A percentile compares a stretch with the other conserved stretches of the same genome.
Evolutionary conservation across 2,329 filamentous ascomycete species (phyloP).

Genomic region (Pseudocercospora fijiensis): DNA sequence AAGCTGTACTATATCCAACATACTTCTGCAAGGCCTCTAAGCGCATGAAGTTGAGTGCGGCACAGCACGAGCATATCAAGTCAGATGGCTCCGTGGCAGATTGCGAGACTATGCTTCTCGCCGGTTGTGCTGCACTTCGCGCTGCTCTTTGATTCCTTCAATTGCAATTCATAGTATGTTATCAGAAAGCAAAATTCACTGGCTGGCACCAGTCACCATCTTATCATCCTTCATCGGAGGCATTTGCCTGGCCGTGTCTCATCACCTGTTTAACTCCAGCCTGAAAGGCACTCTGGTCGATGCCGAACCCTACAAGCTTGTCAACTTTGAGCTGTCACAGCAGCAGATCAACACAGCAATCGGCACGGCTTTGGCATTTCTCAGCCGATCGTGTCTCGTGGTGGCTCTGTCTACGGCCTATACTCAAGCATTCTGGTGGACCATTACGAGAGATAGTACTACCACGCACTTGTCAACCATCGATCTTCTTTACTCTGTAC

Average conservation of each 20-base stretch:
- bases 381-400: conserved; percentile 10
- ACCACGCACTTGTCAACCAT: not conserved
- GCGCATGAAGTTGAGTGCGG: not conserved
- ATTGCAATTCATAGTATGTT: not conserved
- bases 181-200: not conserved
- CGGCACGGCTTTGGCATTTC: conserved; percentile 18
- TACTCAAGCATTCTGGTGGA: conserved; percentile 10
- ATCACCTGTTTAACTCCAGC: not conserved
- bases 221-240: not conserved
- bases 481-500: not conserved
- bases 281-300: not conserved
- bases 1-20: not conserved
- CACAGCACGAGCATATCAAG: conserved; percentile 1
- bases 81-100: not conserved
- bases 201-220: conserved; percentile 2
- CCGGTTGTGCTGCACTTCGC: not conserved
- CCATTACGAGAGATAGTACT: not conserved
- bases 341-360: conserved; percentile 13
- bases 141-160: not conserved
- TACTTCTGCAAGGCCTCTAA: no score
- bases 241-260: not conserved
- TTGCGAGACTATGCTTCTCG: not conserved
- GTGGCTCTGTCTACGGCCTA: conserved; percentile 9
- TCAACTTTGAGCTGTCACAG: not conserved
- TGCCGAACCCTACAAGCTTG: not conserved